phyloP scores from a whole-genome alignment of 495 filamentous ascomycete genomes.

The Aspergillus mulundensis region DNA sequence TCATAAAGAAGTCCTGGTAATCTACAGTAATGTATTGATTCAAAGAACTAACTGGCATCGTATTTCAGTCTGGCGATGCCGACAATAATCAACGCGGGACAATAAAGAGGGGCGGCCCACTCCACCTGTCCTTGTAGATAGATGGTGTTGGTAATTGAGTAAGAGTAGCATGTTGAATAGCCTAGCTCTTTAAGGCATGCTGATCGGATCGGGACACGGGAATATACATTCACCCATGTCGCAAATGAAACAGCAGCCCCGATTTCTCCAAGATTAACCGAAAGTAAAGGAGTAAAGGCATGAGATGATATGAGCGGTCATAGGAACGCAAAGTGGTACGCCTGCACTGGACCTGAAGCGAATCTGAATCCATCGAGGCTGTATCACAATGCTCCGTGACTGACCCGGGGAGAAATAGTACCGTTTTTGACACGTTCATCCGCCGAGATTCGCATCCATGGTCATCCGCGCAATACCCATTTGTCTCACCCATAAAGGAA shows the following conservation, averaged over 20 bases:
- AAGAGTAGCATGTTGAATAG: constrained; percentile 15
- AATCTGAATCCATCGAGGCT: constrained; percentile 2
- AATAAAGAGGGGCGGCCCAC: constrained; percentile 3
- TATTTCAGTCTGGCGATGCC: constrained; percentile 1
- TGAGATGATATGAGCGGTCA: constrained; percentile 4
- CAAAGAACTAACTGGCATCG: constrained; percentile 1
- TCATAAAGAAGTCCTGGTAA: neutral
- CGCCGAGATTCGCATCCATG: constrained; percentile 14
- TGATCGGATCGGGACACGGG: constrained; percentile 1
- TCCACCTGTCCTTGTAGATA: constrained; percentile 1
- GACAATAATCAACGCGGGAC: constrained; percentile 5
- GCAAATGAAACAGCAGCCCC: constrained; percentile 7
- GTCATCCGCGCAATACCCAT: constrained; percentile 13
- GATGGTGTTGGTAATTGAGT: neutral
- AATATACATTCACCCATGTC: neutral
- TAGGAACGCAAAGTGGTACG: neutral
- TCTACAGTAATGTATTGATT: neutral
- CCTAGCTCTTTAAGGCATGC: constrained; percentile 11
- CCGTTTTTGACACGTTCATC: constrained; percentile 16
- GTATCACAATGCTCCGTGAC: constrained; percentile 9
- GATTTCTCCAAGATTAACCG: constrained; percentile 6
- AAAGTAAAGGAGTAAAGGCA: constrained; percentile 13
- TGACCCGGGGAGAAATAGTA: constrained; percentile 7
- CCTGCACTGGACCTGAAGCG: constrained; percentile 5
- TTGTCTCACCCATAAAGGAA: constrained; percentile 16